Percentiles rank a stretch among this genome's conserved stretches.
These are phyloP conservation scores for Phytopythium mirpurense DNA, from an alignment of 352 stramenopile genomes.

Conservation along the genomic window DNA sequence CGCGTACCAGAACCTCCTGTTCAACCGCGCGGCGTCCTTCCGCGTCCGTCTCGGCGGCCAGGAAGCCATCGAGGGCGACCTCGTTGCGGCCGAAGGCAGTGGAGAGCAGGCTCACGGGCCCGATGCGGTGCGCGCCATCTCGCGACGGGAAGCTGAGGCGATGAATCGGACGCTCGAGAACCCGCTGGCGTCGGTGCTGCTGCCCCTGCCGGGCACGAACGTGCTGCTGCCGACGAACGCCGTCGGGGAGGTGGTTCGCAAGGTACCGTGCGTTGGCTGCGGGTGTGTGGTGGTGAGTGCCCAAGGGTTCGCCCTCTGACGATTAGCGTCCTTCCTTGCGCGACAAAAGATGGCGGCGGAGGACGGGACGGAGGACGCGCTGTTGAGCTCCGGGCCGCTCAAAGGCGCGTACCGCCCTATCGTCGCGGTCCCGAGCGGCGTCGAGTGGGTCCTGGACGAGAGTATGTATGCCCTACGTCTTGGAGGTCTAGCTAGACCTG, in stretches of 20 bases:
- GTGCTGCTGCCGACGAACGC: constrained; percentile 39
- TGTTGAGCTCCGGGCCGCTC: constrained; percentile 32
- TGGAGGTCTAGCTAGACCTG: too few relatives aligned
- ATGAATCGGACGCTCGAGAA: constrained; percentile 26
- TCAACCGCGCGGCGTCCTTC: constrained; percentile 57
- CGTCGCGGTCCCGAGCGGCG: constrained; percentile 29
- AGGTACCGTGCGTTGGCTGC: not conserved
- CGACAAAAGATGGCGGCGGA: constrained; percentile 33
- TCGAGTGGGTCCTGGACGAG: constrained; percentile 38
- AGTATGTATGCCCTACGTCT: too few relatives aligned
- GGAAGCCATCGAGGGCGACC: constrained; percentile 48
- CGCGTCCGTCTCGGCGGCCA: constrained; percentile 32
- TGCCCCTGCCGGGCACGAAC: constrained; percentile 58
- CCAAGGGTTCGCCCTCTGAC: too few relatives aligned
- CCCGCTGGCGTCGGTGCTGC: constrained; percentile 33
- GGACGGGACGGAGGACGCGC: constrained; percentile 33
- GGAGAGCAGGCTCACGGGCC: constrained; percentile 9
- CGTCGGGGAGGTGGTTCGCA: constrained; percentile 3
- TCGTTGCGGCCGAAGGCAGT: constrained; percentile 21
- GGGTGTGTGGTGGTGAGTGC: too few relatives aligned
- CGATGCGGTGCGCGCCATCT: constrained; percentile 25
- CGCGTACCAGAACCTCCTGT: constrained; percentile 74
- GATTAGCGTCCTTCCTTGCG: too few relatives aligned
- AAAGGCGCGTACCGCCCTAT: constrained; percentile 61
- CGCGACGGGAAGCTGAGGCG: constrained; percentile 24